Base-by-base conservation (phyloP, 1,284 basidiomycete genomes). In the Cutaneotrichosporon dermatis region DNA sequence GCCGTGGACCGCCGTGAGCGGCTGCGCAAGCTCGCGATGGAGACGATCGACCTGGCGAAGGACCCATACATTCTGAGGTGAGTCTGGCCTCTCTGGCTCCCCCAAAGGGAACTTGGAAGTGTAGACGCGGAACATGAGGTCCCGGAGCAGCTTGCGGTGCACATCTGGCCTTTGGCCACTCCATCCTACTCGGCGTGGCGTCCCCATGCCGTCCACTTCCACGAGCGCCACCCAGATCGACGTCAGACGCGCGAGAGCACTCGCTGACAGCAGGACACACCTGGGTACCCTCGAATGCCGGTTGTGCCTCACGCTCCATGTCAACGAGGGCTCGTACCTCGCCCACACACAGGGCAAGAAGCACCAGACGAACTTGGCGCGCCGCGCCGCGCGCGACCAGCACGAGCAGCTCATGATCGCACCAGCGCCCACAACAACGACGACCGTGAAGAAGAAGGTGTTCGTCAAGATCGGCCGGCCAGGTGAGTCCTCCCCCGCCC, bases 301-400 rank as follows among this genome's bases (percentile, higher is more conserved):
- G 69, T 85, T 99, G 42, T 99, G 96, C 77, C 81, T 99, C 42
- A 99, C 96, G 0, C 84, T 99, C 6, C 96, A 99, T 80, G 97
- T 96, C 33, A 99, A 99, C 75, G 96, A 99, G 80, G 96, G 96
- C 34, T 97, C 93, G 16, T 99, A 99, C 77, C 88, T 99, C 51
- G 95, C 96, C 0, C 96, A 99, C 70, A 99, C 96, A 0, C 96
- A 99, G 81, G 96, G 96, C 36, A 99, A 99, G 81, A 99, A 99
- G 77, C 96, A 99, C 74, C 96, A 99, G 77, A 97, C 95, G 1
- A 99, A 99, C 75, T 86, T 99, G 40, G 96, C 95, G 4, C 85
- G 96, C 49, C 87, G 96, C 68, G 96, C 96, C 0, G 95, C 95
- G 10, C 85, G 88, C 58, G 96, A 99, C 81, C 89, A 92, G 55